phyloP scores from a whole-genome alignment of 805 yeast species.

The Sugiyamaella smithiae region DNA sequence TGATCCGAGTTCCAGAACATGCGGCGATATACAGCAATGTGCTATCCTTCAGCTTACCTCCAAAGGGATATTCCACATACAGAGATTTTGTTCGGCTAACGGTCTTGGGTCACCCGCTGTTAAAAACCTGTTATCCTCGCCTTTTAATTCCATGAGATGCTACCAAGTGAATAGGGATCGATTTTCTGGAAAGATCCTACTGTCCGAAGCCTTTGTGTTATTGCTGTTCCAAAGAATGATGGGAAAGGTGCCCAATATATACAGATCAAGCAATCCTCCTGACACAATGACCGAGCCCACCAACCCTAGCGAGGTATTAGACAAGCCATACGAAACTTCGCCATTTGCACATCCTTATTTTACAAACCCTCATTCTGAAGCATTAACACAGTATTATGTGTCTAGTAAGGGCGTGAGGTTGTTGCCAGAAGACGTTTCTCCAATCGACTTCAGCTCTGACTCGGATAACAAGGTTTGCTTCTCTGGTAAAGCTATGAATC shows the following conservation, averaged over 20 bases:
- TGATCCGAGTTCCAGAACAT: slow-evolving; percentile 71
- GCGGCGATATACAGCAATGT: slow-evolving; percentile 43
- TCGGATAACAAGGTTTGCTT: slow-evolving; percentile 41
- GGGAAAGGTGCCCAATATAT: slow-evolving; percentile 67
- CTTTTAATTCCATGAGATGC: slow-evolving; percentile 68
- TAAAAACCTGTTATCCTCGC: slow-evolving; percentile 52
- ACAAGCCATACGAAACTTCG: slow-evolving; percentile 9
- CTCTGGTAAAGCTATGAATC: slow-evolving; percentile 74
- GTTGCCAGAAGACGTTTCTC: slow-evolving; percentile 37
- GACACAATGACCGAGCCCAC: slow-evolving; percentile 28
- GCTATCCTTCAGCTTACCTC: slow-evolving; percentile 78
- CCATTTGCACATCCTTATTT: slow-evolving; percentile 76
- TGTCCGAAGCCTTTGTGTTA: slow-evolving; percentile 62
- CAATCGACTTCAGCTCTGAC: background rate
- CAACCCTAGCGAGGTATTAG: too few relatives aligned
- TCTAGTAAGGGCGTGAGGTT: slow-evolving; percentile 64
- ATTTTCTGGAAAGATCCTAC: slow-evolving; percentile 54
- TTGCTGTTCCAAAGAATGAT: slow-evolving; percentile 59
- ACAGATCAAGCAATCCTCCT: slow-evolving; percentile 56
- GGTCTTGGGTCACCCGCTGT: slow-evolving; percentile 45
- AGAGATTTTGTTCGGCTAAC: slow-evolving; percentile 53
- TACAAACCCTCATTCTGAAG: slow-evolving; percentile 84
- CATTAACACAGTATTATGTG: slow-evolving; percentile 75
- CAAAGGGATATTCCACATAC: slow-evolving; percentile 75
- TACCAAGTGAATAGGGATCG: slow-evolving; percentile 64